These are phyloP conservation scores for Phytopythium ostracodes DNA, from an alignment of 352 stramenopile species.

Conservation along the genomic window DNA sequence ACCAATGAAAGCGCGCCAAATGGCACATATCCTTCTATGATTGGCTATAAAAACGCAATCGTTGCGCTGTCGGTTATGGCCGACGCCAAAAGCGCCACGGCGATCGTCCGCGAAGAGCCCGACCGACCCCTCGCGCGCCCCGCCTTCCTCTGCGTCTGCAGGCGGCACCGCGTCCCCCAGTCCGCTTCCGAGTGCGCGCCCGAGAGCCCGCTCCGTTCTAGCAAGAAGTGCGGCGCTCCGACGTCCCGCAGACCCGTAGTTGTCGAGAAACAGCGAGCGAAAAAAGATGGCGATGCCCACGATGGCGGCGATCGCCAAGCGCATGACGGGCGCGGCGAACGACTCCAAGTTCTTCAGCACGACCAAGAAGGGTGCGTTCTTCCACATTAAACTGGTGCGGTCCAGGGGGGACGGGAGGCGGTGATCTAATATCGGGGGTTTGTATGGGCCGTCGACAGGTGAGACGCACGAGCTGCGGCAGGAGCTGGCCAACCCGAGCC, in stretches of 20 bases:
- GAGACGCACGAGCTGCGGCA: constrained; percentile 98
- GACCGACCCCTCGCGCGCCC: background rate
- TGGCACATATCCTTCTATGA: background rate
- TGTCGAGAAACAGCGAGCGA: background rate
- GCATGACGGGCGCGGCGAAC: constrained; percentile 88
- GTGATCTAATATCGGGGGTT: background rate
- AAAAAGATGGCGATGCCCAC: constrained; percentile 68
- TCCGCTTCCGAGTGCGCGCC: background rate
- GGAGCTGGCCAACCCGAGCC: constrained; percentile 96
- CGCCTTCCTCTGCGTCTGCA: background rate
- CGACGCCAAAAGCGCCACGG: constrained; percentile 1
- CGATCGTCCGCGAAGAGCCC: background rate
- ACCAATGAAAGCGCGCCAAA: background rate
- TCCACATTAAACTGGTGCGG: too few relatives aligned
- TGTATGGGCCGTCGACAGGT: constrained; percentile 22
- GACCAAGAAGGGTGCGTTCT: constrained; percentile 91
- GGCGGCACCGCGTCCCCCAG: background rate
- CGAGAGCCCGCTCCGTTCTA: background rate
- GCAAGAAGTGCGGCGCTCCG: background rate
- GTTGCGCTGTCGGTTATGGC: background rate
- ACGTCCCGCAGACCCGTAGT: background rate
- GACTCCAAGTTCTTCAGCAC: constrained; percentile 99
- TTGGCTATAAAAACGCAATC: background rate
- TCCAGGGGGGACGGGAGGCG: background rate
- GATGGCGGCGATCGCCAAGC: constrained; percentile 86